Evolutionary conservation across 2,329 filamentous ascomycete genomes (phyloP), one percentile per base, ranked within the genome.

Genomic region (Pestalotiopsis sp.): DNA sequence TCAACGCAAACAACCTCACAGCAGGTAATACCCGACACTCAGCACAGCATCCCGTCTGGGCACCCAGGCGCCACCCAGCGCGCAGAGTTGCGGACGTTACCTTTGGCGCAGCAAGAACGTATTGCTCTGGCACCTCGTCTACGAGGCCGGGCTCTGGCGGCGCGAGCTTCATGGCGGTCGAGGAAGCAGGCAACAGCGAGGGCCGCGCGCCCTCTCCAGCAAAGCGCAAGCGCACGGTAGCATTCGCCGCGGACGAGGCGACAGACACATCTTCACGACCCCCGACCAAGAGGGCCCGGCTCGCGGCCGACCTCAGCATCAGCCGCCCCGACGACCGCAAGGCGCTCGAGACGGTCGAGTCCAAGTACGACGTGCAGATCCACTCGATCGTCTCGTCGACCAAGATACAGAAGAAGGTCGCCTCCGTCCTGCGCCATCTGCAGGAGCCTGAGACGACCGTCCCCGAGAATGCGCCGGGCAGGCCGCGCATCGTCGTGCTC

Each of bases 311-410:
- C 58, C 59, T 77, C 70, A 57, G 73, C 65, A 70, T 78, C 26
- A 75, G 76, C 56, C 71, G 74, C 26, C 71, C 75, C 69, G 75
- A 73, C 11, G 80, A 84, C 24, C 79, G 84, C 74, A 81, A 81
- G 67, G 73, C 79, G 10, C 73, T 85, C n/a, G 74, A 85, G 67
- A 72, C 75, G 26, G 79, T 89, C 20, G 75, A 76, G 22, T 70
- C 78, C 3, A 83, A 82, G 65, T 85, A 85, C 76, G 80, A 86
- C 60, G 76, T 90, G 64, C 83, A 85, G 40, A 73, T 83, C 1
- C 80, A 85, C 65, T 88, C 84, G 22, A 83, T 91, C 58, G 84
- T 90, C 52, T 87, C 88, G 2, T 89, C 88, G 1, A 85, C 88
- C 4, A 83, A 85, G 73, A 90, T 92, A 68, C 80, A 81, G 69